A percentile compares a stretch with the other conserved stretches of the same genome.
Evolutionary conservation across 116 monocot species (phyloP).

Genomic region (Dioscorea cayenensis): DNA sequence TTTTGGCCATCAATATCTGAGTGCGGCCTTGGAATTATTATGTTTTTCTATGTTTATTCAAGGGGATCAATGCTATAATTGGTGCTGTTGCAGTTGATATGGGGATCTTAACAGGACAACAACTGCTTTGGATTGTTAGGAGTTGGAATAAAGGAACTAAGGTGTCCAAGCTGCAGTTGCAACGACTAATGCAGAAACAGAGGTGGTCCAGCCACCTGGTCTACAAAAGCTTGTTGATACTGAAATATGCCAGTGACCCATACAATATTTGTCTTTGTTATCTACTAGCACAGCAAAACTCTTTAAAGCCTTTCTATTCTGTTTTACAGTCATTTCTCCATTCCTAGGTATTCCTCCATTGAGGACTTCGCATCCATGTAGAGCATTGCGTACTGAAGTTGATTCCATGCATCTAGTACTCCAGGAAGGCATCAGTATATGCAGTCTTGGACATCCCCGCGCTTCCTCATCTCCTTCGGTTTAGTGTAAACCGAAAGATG

Average conservation of each 20-base stretch:
- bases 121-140: conserved; percentile 97
- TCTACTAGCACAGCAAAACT: neutral
- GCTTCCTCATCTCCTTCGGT: conserved; percentile 10
- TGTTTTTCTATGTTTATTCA: neutral
- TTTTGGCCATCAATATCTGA: neutral
- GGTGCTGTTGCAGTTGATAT: conserved; percentile 72
- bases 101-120: conserved; percentile 93
- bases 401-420: conserved; percentile 62
- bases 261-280: neutral
- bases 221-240: neutral
- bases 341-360: neutral
- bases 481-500: conserved; percentile 43
- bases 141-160: conserved; percentile 61
- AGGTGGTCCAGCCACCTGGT: neutral
- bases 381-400: conserved; percentile 45
- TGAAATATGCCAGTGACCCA: neutral
- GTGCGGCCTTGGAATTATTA: neutral
- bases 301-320: neutral
- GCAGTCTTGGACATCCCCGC: conserved; percentile 30
- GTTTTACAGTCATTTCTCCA: too few relatives aligned
- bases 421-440: conserved; percentile 77
- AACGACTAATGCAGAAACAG: neutral
- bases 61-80: conserved; percentile 74
- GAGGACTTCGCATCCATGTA: neutral
- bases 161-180: conserved; percentile 29